A percentile compares a stretch with the other conserved stretches of the same genome.
Evolutionary conservation across 805 yeast species (phyloP).

Genomic region (Kodamaea leandrae): DNA sequence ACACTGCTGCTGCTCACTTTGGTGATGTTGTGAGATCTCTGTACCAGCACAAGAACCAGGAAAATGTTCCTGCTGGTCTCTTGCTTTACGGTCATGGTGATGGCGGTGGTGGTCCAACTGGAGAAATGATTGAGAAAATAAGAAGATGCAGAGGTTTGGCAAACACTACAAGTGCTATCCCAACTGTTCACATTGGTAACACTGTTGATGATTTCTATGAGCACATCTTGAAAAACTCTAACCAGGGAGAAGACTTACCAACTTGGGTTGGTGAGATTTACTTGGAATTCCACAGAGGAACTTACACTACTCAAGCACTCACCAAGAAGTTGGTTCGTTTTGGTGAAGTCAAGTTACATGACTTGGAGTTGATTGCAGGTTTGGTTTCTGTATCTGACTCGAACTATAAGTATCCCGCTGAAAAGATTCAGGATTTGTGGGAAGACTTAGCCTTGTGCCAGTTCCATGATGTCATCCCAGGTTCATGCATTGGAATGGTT

Average conservation of each 20-base stretch:
- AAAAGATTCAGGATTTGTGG: conserved; percentile 73
- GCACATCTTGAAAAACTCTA: conserved; percentile 56
- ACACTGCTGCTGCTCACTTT: conserved; percentile 88
- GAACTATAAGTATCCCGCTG: conserved; percentile 67
- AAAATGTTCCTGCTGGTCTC: conserved; percentile 76
- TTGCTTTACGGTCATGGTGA: conserved; percentile 91
- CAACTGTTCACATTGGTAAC: conserved; percentile 74
- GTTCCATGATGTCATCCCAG: conserved; percentile 97
- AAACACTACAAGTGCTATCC: conserved; percentile 76
- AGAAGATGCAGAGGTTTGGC: conserved; percentile 88
- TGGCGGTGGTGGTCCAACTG: conserved; percentile 98
- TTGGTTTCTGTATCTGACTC: conserved; percentile 57
- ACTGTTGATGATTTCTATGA: conserved; percentile 82
- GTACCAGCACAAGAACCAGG: conserved; percentile 77
- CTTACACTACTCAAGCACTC: conserved; percentile 91
- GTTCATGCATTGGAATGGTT: conserved; percentile 92
- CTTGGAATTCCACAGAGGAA: conserved; percentile 94
- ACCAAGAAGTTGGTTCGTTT: conserved; percentile 78
- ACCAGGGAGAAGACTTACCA: conserved; percentile 67
- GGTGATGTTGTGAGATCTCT: conserved; percentile 87
- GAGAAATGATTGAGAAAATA: conserved; percentile 88
- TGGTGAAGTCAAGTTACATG: conserved; percentile 75
- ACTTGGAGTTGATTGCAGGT: conserved; percentile 80
- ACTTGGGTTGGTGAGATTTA: conserved; percentile 93
- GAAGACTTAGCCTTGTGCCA: conserved; percentile 86